Conservation (phyloP, 306 rosid genomes). For the Ziziphus jujuba region DNA sequence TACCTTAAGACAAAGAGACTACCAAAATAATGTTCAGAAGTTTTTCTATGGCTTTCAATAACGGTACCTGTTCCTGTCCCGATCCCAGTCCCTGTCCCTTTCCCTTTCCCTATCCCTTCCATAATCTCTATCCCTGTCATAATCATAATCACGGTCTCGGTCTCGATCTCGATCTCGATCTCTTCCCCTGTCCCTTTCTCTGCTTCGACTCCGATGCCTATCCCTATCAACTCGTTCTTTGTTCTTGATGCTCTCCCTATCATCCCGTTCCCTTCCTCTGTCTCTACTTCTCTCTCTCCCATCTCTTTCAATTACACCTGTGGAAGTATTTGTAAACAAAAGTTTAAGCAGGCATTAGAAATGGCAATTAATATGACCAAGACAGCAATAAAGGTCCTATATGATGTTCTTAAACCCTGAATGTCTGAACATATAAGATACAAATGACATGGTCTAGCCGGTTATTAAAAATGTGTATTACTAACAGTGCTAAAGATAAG, state of each 20-base stretch:
- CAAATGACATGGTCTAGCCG: not conserved
- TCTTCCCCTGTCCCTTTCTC: constrained; percentile 77
- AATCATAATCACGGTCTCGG: constrained; percentile 60
- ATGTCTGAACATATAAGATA: not conserved
- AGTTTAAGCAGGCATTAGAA: constrained; percentile 19
- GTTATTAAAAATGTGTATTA: not conserved
- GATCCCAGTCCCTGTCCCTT: constrained; percentile 43
- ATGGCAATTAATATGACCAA: not conserved
- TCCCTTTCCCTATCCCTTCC: constrained; percentile 62
- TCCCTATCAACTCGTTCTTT: constrained; percentile 67
- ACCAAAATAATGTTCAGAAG: constrained; percentile 22
- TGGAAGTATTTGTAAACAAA: constrained; percentile 1
- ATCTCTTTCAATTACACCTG: constrained; percentile 79
- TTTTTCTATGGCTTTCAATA: constrained; percentile 36
- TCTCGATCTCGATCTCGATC: constrained; percentile 67
- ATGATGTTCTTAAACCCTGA: not conserved
- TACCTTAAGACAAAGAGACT: constrained; percentile 9
- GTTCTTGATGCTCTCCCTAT: constrained; percentile 55
- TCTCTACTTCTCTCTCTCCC: constrained; percentile 79
- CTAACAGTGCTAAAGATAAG: not conserved
- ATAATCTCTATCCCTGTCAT: constrained; percentile 64
- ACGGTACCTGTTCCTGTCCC: constrained; percentile 52
- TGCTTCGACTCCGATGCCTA: constrained; percentile 66
- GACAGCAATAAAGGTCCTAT: not conserved
- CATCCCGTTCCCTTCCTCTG: constrained; percentile 70